Conservation (phyloP, 2,329 filamentous ascomycete species). For the Fusarium xylarioides region DNA sequence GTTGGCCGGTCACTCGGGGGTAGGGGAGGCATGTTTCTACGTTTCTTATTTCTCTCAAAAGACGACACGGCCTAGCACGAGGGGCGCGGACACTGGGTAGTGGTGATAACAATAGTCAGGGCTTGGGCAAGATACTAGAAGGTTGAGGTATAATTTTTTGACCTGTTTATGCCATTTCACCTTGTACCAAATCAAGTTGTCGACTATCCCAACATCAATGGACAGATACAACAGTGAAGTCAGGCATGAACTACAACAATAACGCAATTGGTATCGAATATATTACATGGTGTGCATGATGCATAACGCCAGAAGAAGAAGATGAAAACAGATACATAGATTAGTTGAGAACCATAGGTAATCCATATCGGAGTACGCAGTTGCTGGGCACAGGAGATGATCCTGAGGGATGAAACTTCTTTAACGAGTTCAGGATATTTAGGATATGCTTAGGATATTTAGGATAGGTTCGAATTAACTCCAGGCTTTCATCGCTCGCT, state of each 20-base stretch:
- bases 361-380: not conserved
- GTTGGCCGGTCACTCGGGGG: constrained; percentile 18
- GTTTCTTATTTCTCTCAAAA: constrained; percentile 19
- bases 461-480: not conserved
- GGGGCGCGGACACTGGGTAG: not conserved
- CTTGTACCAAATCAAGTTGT: not conserved
- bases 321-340: not conserved
- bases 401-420: not conserved
- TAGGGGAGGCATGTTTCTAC: constrained; percentile 20
- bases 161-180: not conserved
- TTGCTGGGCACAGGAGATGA: not conserved
- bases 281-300: not conserved
- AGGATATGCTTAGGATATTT: not conserved
- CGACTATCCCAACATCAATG: not conserved
- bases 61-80: constrained; percentile 29
- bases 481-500: not conserved
- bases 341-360: not conserved
- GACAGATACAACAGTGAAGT: not conserved
- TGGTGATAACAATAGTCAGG: not conserved
- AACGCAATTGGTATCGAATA: not conserved
- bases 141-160: not conserved
- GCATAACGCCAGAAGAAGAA: not conserved
- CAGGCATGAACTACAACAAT: not conserved
- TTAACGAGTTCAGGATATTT: not conserved
- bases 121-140: not conserved